phyloP scores from a whole-genome alignment of 805 yeast species.

The Diddensiella transvaalensis region DNA sequence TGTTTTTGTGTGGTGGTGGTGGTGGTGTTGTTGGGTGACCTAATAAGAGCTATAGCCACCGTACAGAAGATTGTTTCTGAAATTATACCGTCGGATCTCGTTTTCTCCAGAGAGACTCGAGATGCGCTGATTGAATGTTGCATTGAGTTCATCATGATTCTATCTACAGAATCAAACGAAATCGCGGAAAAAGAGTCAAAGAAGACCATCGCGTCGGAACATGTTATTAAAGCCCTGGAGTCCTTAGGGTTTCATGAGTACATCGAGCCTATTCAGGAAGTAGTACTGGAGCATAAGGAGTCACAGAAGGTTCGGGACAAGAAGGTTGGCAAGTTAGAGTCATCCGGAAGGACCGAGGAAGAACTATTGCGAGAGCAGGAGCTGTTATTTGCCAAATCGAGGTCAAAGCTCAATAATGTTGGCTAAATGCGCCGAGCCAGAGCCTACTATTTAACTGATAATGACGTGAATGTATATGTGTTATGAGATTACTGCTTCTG shows the following conservation, averaged over 20 bases:
- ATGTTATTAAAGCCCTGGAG: constrained; percentile 82
- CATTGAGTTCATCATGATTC: constrained; percentile 90
- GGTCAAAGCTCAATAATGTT: constrained; percentile 24
- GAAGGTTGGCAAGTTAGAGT: constrained; percentile 88
- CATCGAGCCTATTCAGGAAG: constrained; percentile 74
- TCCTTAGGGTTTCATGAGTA: constrained; percentile 86
- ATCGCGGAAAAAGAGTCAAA: constrained; percentile 95
- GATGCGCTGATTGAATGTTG: constrained; percentile 96
- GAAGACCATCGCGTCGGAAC: constrained; percentile 95
- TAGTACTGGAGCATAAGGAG: constrained; percentile 83
- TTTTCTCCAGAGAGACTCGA: constrained; percentile 88
- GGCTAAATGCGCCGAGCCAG: constrained; percentile 1
- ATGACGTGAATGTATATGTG: neutral
- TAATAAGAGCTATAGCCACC: constrained; percentile 74
- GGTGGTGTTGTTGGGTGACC: no score
- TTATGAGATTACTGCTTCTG: constrained; percentile 1
- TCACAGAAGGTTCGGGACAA: constrained; percentile 79
- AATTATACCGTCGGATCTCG: constrained; percentile 80
- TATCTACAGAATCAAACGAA: constrained; percentile 90
- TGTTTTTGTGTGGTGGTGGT: no score
- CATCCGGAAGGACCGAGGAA: constrained; percentile 87
- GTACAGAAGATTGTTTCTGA: constrained; percentile 93
- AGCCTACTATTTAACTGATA: neutral
- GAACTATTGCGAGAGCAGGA: constrained; percentile 91
- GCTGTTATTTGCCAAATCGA: constrained; percentile 61